phyloP scores from a whole-genome alignment of 176 grass and related monocot species.

The Bothriochloa decipiens region DNA sequence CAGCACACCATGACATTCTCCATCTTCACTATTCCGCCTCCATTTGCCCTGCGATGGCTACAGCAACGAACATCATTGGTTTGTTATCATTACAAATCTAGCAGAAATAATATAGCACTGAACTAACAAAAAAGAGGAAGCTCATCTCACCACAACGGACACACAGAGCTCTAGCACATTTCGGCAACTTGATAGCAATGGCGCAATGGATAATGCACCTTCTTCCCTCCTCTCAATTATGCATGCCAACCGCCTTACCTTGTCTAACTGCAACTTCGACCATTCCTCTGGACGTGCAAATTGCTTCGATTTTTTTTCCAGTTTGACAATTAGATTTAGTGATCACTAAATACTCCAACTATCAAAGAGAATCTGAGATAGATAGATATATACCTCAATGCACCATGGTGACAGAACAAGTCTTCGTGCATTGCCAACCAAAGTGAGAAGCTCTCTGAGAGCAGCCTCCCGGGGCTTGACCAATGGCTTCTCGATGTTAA shows the following conservation, averaged over 20 bases:
- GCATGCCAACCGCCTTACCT: conserved; percentile 47
- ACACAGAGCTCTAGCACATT: conserved; percentile 54
- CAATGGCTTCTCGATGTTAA: conserved; percentile 45
- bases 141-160: conserved; percentile 53
- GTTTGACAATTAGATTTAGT: conserved; percentile 7
- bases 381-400: conserved; percentile 53
- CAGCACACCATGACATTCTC: conserved; percentile 6
- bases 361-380: conserved; percentile 13
- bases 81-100: neutral
- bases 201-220: conserved; percentile 49
- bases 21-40: conserved; percentile 37
- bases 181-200: conserved; percentile 49
- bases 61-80: neutral
- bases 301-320: conserved; percentile 45
- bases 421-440: conserved; percentile 46
- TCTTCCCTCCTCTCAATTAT: conserved; percentile 56
- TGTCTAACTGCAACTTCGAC: conserved; percentile 34
- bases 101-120: neutral
- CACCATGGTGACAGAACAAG: conserved; percentile 65
- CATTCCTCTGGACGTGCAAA: conserved; percentile 38
- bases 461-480: conserved; percentile 36
- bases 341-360: neutral
- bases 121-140: neutral
- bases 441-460: conserved; percentile 46
- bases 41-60: conserved; percentile 53